A percentile compares a stretch with the other conserved stretches of the same genome.
Evolutionary conservation across 345 rosid species (phyloP).

Genomic region (Luvunga scandens): DNA sequence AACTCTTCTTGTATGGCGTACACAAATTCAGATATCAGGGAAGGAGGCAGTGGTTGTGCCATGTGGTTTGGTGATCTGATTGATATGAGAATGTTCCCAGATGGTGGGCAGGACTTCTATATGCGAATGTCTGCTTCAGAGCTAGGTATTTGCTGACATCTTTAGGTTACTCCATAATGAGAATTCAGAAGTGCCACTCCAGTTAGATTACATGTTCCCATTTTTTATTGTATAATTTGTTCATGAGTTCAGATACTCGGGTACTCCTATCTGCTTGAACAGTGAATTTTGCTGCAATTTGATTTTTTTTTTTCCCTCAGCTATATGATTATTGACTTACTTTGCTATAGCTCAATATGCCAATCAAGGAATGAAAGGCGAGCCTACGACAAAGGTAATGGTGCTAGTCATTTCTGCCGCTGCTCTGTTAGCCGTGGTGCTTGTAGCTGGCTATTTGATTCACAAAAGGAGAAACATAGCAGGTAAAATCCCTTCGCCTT

Average conservation of each 20-base stretch:
- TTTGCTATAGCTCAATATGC: neutral
- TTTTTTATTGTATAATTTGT: neutral
- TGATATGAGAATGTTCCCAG: slow-evolving; percentile 33
- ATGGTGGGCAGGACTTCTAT: slow-evolving; percentile 39
- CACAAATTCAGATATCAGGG: slow-evolving; percentile 22
- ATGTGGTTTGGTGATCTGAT: too few species aligned
- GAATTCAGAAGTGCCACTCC: neutral
- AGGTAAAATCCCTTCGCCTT: neutral
- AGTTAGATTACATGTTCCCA: neutral
- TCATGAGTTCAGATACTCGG: slow-evolving; percentile 19
- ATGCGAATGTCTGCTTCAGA: slow-evolving; percentile 45
- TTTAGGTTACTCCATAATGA: neutral
- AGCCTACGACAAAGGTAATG: neutral
- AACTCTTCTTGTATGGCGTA: slow-evolving; percentile 46
- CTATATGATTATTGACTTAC: too few species aligned
- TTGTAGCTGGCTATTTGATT: neutral
- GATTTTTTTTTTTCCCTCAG: neutral
- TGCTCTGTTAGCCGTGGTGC: neutral
- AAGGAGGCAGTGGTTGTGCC: slow-evolving; percentile 34
- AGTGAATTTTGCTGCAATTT: neutral
- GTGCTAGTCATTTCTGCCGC: neutral
- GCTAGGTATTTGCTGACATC: slow-evolving; percentile 24
- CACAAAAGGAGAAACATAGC: neutral
- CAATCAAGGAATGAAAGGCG: neutral
- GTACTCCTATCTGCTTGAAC: neutral